A percentile compares a stretch with the other conserved stretches of the same genome.
These are phyloP conservation scores for Fusarium veterinarium DNA, from an alignment of 2,329 filamentous ascomycete genomes.

Conservation along the genomic window DNA sequence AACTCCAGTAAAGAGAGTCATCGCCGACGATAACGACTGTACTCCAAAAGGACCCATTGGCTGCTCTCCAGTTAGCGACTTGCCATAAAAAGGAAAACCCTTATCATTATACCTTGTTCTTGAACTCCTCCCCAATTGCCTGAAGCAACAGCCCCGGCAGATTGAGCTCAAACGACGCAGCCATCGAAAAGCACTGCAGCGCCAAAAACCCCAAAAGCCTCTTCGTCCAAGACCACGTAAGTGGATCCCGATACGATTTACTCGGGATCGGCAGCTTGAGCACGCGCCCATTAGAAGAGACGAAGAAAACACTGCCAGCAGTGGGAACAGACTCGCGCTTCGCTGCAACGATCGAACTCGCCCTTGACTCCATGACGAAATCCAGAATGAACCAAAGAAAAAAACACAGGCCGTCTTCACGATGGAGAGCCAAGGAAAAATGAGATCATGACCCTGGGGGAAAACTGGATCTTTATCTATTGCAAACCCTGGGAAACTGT, in stretches of 20 bases:
- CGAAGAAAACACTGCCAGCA: constrained; percentile 42
- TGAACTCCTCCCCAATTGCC: constrained; percentile 13
- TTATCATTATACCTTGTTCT: neutral
- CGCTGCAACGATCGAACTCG: neutral
- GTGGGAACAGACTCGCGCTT: constrained; percentile 30
- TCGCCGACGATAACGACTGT: constrained; percentile 8
- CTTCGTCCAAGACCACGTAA: constrained; percentile 30
- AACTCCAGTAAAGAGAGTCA: constrained; percentile 26
- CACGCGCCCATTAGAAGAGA: constrained; percentile 30
- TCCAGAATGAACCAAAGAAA: neutral
- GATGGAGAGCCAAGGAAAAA: neutral
- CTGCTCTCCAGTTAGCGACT: neutral
- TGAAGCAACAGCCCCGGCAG: constrained; percentile 9
- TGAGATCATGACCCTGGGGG: neutral
- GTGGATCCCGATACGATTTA: constrained; percentile 28
- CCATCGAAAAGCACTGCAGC: constrained; percentile 15
- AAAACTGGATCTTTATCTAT: constrained; percentile 10
- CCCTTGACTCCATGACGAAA: constrained; percentile 11
- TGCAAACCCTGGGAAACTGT: neutral
- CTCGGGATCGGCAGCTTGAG: constrained; percentile 35
- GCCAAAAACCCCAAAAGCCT: constrained; percentile 17
- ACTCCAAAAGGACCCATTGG: neutral
- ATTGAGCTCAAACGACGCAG: constrained; percentile 15
- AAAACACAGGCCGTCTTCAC: neutral
- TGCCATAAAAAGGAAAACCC: too few species aligned